Conservation (phyloP, 2,329 filamentous ascomycete genomes). For the Aspergillus sp. region DNA sequence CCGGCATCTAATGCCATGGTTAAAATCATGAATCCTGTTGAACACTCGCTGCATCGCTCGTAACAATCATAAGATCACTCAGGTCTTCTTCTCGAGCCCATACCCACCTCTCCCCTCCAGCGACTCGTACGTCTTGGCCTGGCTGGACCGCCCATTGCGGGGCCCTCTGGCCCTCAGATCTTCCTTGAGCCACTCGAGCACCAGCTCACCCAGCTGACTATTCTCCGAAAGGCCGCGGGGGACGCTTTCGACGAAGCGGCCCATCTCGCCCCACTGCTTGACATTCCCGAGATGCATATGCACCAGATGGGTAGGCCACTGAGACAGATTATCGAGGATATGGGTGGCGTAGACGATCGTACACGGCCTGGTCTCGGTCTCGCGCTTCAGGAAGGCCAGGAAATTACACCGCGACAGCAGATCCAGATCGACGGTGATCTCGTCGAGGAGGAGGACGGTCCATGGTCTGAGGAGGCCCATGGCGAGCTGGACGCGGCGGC, state of each 20-base stretch:
- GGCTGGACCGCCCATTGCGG: constrained; percentile 49
- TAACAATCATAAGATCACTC: constrained; percentile 2
- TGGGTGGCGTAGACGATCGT: constrained; percentile 97
- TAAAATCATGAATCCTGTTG: constrained; percentile 17
- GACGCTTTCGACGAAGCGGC: constrained; percentile 53
- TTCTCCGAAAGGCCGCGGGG: constrained; percentile 54
- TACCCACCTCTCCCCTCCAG: constrained; percentile 55
- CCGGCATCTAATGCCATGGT: no score
- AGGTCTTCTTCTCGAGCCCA: constrained; percentile 43
- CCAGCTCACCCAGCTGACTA: constrained; percentile 75
- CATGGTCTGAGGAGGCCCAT: constrained; percentile 92
- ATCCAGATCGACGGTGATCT: constrained; percentile 95
- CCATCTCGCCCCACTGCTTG: constrained; percentile 73
- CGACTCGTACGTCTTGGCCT: constrained; percentile 44
- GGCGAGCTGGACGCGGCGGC: constrained; percentile 82
- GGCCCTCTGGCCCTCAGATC: constrained; percentile 74
- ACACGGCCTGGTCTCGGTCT: constrained; percentile 73
- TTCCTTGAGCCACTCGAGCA: constrained; percentile 74
- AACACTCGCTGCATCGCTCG: constrained; percentile 10
- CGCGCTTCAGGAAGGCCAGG: constrained; percentile 70
- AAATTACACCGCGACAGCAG: constrained; percentile 78
- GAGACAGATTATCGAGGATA: constrained; percentile 87
- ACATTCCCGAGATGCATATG: constrained; percentile 88
- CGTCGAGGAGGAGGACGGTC: constrained; percentile 82
- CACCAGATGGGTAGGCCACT: constrained; percentile 90